Evolutionary conservation across 2,329 filamentous ascomycete species (phyloP).

Genomic region (Scytalidium lignicola): DNA sequence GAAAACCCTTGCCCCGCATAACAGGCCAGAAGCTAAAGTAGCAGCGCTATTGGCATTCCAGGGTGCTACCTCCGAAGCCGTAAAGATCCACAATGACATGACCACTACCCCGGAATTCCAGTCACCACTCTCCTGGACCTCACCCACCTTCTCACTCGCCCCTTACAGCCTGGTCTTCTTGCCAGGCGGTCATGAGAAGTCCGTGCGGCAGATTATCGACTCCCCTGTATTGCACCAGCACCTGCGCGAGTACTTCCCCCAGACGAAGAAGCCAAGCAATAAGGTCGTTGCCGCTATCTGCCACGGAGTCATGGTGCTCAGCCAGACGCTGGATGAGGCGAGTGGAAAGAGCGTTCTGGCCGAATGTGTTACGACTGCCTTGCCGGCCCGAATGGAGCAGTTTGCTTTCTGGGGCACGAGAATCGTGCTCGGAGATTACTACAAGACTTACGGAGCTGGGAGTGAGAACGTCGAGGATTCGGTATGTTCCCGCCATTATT

Average conservation of each 20-base stretch:
- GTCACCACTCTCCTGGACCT: constrained; percentile 40
- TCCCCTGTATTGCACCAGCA: constrained; percentile 38
- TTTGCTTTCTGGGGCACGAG: constrained; percentile 44
- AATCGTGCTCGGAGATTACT: constrained; percentile 47
- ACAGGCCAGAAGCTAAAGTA: background rate
- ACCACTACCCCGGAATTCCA: constrained; percentile 34
- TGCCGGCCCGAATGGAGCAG: constrained; percentile 45
- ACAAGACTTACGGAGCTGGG: constrained; percentile 49
- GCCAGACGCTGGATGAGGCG: constrained; percentile 32
- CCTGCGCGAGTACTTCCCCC: constrained; percentile 41
- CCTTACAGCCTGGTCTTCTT: constrained; percentile 44
- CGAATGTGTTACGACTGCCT: constrained; percentile 42
- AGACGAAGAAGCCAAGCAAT: constrained; percentile 37
- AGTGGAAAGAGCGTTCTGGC: constrained; percentile 42
- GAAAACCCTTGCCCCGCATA: too few relatives aligned
- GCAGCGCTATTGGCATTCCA: constrained; percentile 51
- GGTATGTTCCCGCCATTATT: constrained; percentile 26
- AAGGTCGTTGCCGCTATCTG: constrained; percentile 46
- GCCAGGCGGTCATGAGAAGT: constrained; percentile 49
- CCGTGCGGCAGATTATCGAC: constrained; percentile 46
- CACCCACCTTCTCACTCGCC: constrained; percentile 37
- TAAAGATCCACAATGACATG: constrained; percentile 41
- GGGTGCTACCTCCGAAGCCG: constrained; percentile 39
- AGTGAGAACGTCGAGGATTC: constrained; percentile 43
- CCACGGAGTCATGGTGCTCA: constrained; percentile 47